Conservation (phyloP, 1,284 basidiomycete genomes). For the Rhodotorula mucilaginosa region DNA sequence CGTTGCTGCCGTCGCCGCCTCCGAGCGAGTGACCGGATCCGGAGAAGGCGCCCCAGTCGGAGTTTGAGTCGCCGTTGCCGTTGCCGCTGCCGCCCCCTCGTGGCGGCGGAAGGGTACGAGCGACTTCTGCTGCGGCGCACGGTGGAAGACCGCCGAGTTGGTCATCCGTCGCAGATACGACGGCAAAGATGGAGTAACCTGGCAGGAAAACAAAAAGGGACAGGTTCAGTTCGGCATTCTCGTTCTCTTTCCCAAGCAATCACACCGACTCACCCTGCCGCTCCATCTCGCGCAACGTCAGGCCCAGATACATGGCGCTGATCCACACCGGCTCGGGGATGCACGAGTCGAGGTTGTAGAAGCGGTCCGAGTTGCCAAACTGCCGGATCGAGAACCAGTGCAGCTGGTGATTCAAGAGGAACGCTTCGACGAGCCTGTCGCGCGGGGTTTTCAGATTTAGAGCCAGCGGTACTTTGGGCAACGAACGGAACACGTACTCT, state of each 20-base stretch:
- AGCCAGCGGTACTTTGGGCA: no score
- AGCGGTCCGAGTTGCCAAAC: constrained; percentile 51
- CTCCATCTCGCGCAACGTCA: constrained; percentile 84
- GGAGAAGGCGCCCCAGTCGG: constrained; percentile 1
- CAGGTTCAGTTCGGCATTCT: background rate
- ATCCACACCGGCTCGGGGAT: constrained; percentile 73
- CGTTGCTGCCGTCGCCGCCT: background rate
- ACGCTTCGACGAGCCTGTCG: constrained; percentile 72
- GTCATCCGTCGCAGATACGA: constrained; percentile 50
- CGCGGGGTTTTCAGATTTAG: no score
- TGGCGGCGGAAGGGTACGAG: constrained; percentile 51
- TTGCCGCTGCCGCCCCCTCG: background rate
- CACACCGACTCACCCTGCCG: constrained; percentile 10
- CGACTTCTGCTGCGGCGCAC: constrained; percentile 62
- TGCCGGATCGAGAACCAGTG: constrained; percentile 56
- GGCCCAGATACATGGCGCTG: constrained; percentile 73
- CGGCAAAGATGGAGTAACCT: constrained; percentile 88
- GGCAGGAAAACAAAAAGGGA: constrained; percentile 47
- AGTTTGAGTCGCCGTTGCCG: background rate
- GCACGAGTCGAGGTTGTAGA: constrained; percentile 90
- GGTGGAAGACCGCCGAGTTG: constrained; percentile 54
- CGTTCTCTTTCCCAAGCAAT: background rate
- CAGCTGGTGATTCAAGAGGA: constrained; percentile 79
- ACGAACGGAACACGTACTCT: no score
- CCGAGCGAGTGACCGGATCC: constrained; percentile 12